Conservation (phyloP, 169 alveolate genomes). For the Plasmodium reichenowi region DNA sequence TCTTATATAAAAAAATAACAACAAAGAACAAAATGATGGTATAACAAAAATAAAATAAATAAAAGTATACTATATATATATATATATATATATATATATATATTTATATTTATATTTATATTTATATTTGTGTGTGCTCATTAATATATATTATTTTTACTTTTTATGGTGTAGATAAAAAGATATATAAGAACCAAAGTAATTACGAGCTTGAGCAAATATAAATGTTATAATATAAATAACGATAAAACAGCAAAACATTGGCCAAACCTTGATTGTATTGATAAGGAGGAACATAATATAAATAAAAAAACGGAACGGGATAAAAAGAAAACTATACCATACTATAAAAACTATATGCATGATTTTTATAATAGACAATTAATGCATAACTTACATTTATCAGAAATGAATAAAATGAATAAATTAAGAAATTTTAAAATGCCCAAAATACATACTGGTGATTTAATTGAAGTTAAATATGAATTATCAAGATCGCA, state of each 20-base stretch:
- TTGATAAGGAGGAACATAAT: constrained; percentile 59
- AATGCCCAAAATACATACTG: constrained; percentile 78
- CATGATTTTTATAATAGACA: constrained; percentile 77
- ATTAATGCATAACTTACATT: constrained; percentile 82
- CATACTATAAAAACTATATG: constrained; percentile 71
- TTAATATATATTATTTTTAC: background rate
- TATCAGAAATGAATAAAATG: constrained; percentile 83
- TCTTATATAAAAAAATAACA: no score
- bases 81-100: no score
- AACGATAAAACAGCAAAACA: constrained; percentile 60
- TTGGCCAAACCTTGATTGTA: constrained; percentile 72
- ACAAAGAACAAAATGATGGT: no score
- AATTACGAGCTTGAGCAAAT: constrained; percentile 59
- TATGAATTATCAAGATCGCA: constrained; percentile 87
- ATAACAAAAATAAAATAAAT: no score
- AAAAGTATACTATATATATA: no score
- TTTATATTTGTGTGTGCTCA: no score
- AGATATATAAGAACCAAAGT: constrained; percentile 68
- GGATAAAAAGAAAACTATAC: constrained; percentile 51
- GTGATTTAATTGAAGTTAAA: constrained; percentile 86
- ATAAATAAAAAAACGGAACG: constrained; percentile 24
- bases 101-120: no score
- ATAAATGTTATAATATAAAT: constrained; percentile 64
- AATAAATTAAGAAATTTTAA: constrained; percentile 82
- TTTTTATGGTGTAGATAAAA: constrained; percentile 33